Conservation (phyloP, 2,329 filamentous ascomycete species). For the Trichophyton equinum region DNA sequence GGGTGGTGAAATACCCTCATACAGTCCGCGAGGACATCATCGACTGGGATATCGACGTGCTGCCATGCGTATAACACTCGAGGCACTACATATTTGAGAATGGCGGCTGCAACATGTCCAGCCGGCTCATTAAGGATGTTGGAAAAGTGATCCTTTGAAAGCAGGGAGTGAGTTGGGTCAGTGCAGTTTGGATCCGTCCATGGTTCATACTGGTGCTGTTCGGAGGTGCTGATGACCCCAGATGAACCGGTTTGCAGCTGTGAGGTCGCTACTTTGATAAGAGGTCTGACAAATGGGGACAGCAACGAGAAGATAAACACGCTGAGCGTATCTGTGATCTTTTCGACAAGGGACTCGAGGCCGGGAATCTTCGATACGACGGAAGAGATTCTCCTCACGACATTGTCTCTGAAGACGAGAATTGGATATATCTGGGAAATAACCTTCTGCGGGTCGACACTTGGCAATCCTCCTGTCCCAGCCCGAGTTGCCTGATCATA, state of each 20-base stretch:
- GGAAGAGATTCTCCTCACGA: slow-evolving; percentile 73
- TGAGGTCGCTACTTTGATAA: slow-evolving; percentile 78
- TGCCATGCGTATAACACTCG: slow-evolving; percentile 90
- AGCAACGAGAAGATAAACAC: slow-evolving; percentile 83
- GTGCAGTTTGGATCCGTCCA: slow-evolving; percentile 65
- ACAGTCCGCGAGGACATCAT: slow-evolving; percentile 73
- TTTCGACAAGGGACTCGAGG: slow-evolving; percentile 77
- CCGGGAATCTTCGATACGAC: slow-evolving; percentile 88
- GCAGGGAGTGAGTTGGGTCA: slow-evolving; percentile 69
- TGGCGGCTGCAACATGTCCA: slow-evolving; percentile 58
- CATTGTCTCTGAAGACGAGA: slow-evolving; percentile 81
- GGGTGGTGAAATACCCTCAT: slow-evolving; percentile 84
- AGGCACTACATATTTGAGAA: slow-evolving; percentile 77
- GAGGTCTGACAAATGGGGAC: slow-evolving; percentile 79
- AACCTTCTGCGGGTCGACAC: slow-evolving; percentile 67
- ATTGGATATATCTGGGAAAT: slow-evolving; percentile 85
- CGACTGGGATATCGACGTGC: slow-evolving; percentile 65
- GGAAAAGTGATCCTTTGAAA: slow-evolving; percentile 75
- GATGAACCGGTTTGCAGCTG: slow-evolving; percentile 76
- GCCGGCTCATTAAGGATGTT: slow-evolving; percentile 66
- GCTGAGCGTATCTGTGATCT: slow-evolving; percentile 84
- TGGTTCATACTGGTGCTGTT: slow-evolving; percentile 63
- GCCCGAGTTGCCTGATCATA: slow-evolving; percentile 3
- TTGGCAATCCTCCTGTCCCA: slow-evolving; percentile 33
- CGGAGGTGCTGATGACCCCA: slow-evolving; percentile 53